Evolutionary conservation across 2,329 filamentous ascomycete species (phyloP).

Genomic region (Penicillium sp.): DNA sequence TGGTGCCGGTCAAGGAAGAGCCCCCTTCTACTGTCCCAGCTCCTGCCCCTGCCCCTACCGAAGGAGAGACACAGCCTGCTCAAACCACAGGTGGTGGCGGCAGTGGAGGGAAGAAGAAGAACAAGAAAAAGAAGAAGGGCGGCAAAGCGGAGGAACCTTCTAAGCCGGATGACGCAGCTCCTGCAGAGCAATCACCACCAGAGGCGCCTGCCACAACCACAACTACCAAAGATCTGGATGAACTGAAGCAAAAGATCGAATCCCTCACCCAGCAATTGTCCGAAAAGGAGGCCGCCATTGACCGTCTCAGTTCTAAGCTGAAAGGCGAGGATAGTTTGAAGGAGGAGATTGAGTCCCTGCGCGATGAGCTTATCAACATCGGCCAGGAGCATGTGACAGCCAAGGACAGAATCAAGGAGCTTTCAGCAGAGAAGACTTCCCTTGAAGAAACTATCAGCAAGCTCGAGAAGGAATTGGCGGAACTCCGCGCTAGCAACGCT

Average conservation of each 20-base stretch:
- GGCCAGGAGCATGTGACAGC: slow-evolving; percentile 81
- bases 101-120: slow-evolving; percentile 63
- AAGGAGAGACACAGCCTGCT: slow-evolving; percentile 21
- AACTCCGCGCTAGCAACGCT: slow-evolving; percentile 50
- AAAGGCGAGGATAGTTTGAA: slow-evolving; percentile 73
- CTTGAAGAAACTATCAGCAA: slow-evolving; percentile 63
- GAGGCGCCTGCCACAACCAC: slow-evolving; percentile 33
- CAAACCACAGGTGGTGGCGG: slow-evolving; percentile 17
- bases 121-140: slow-evolving; percentile 84
- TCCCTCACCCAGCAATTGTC: slow-evolving; percentile 34
- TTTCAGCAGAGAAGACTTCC: slow-evolving; percentile 65
- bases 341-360: slow-evolving; percentile 81
- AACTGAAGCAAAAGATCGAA: slow-evolving; percentile 38
- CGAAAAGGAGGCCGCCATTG: slow-evolving; percentile 69
- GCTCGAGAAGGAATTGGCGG: slow-evolving; percentile 68
- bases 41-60: slow-evolving; percentile 11
- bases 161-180: slow-evolving; percentile 21
- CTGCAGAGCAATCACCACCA: slow-evolving; percentile 21
- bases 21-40: slow-evolving; percentile 2
- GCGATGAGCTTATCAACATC: slow-evolving; percentile 73
- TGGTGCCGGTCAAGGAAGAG: slow-evolving; percentile 23
- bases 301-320: slow-evolving; percentile 65
- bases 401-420: slow-evolving; percentile 69
- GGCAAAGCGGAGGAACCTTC: slow-evolving; percentile 48
- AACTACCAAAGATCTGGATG: slow-evolving; percentile 19